A percentile compares a stretch with the other conserved stretches of the same genome.
Conservation (phyloP, 2,329 filamentous ascomycete genomes). For the Aspergillus ochraceoroseus region DNA sequence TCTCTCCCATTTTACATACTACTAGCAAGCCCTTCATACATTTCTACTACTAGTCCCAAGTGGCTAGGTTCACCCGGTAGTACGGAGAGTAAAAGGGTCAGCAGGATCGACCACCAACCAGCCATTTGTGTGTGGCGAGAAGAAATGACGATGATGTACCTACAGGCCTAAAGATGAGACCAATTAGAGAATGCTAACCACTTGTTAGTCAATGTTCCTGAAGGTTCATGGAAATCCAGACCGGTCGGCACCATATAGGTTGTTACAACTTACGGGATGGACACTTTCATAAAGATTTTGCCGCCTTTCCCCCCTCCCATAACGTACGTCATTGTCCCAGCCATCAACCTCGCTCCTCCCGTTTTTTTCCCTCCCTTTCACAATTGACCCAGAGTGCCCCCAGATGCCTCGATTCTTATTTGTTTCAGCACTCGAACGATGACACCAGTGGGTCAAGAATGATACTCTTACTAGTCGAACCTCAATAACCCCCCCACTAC, state of each 20-base stretch:
- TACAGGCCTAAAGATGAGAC: background rate
- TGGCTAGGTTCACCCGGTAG: too few species aligned
- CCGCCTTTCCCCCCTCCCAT: slow-evolving; percentile 16
- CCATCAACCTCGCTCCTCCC: slow-evolving; percentile 28
- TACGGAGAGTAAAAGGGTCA: too few species aligned
- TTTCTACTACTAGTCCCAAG: too few species aligned
- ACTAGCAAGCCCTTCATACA: too few species aligned
- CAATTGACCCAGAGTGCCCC: slow-evolving; percentile 14
- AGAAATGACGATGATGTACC: too few species aligned
- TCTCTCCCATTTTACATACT: too few species aligned
- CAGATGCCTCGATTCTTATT: slow-evolving; percentile 16
- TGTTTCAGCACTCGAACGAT: slow-evolving; percentile 15
- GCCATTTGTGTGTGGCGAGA: too few species aligned
- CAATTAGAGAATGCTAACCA: background rate
- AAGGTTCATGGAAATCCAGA: slow-evolving; percentile 16
- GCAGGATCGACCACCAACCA: too few species aligned
- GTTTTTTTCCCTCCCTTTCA: slow-evolving; percentile 18
- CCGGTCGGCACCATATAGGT: slow-evolving; percentile 14
- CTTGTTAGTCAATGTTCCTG: slow-evolving; percentile 13
- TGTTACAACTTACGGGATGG: too few species aligned
- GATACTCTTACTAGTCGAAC: slow-evolving; percentile 20
- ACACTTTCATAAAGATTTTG: background rate
- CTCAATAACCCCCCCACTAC: slow-evolving; percentile 16
- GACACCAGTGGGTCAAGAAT: slow-evolving; percentile 18
- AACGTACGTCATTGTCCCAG: slow-evolving; percentile 29